phyloP scores from a whole-genome alignment of 2,329 filamentous ascomycete genomes.

The Curvularia lunata region DNA sequence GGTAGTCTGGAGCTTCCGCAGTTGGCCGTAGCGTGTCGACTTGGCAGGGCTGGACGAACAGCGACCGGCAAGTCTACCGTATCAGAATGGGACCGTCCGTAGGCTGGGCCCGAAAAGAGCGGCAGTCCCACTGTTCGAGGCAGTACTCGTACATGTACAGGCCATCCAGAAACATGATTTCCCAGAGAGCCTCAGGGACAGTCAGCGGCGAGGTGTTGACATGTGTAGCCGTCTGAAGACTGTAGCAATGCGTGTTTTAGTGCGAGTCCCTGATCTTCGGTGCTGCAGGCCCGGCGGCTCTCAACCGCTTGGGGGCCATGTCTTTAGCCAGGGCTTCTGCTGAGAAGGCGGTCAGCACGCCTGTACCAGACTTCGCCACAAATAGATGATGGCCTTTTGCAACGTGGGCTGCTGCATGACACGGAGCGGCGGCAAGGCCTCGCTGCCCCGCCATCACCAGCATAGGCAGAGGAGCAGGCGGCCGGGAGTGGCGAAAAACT shows the following conservation, averaged over 20 bases:
- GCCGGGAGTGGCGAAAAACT: conserved; percentile 3
- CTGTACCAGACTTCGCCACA: conserved; percentile 32
- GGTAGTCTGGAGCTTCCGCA: conserved; percentile 38
- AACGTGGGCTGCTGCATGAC: conserved; percentile 26
- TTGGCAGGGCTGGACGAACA: conserved; percentile 25
- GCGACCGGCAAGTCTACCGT: conserved; percentile 20
- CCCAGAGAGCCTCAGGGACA: background rate
- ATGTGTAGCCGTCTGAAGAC: background rate
- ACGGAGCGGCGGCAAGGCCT: conserved; percentile 6
- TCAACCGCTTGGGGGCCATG: conserved; percentile 17
- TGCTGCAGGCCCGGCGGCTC: conserved; percentile 22
- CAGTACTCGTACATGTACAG: background rate
- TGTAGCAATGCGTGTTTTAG: conserved; percentile 4
- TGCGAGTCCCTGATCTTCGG: conserved; percentile 23
- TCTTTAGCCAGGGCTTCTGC: conserved; percentile 17
- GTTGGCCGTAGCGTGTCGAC: conserved; percentile 33
- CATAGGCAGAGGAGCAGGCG: background rate
- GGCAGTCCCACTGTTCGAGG: background rate
- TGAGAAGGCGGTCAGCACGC: conserved; percentile 36
- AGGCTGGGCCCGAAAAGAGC: conserved; percentile 4
- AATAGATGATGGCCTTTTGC: conserved; percentile 25
- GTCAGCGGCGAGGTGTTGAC: background rate
- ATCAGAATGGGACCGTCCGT: conserved; percentile 6
- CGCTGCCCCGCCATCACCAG: conserved; percentile 5
- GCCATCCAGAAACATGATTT: background rate